Conservation (phyloP, 768 basidiomycete species). For the Leccinum subgranulosum region DNA sequence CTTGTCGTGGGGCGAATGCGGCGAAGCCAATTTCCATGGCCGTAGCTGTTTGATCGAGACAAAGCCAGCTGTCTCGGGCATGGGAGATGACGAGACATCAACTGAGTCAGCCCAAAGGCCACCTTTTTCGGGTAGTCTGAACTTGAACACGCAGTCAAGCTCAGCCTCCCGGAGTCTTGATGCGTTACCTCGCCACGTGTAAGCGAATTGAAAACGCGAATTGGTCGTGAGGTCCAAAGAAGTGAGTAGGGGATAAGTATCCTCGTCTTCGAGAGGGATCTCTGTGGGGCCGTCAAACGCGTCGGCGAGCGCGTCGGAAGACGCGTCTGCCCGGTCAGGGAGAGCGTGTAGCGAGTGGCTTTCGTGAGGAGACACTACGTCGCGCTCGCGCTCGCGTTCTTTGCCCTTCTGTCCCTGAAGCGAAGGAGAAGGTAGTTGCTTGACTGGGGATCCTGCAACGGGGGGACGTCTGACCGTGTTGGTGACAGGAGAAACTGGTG, state of each 20-base stretch:
- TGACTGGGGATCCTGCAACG: background rate
- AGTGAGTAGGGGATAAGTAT: constrained; percentile 17
- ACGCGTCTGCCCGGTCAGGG: background rate
- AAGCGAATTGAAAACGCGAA: constrained; percentile 24
- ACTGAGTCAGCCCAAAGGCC: constrained; percentile 2
- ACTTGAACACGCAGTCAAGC: constrained; percentile 3
- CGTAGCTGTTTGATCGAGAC: constrained; percentile 8
- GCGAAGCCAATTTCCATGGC: constrained; percentile 14
- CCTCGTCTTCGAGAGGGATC: constrained; percentile 16
- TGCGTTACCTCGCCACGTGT: constrained; percentile 15
- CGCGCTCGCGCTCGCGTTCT: constrained; percentile 18
- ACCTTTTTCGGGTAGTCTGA: background rate
- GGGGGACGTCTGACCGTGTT: background rate
- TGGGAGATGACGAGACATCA: background rate
- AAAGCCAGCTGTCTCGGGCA: constrained; percentile 6
- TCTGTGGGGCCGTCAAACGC: constrained; percentile 1
- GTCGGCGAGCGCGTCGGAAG: constrained; percentile 6
- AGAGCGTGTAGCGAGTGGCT: background rate
- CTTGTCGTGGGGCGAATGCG: background rate
- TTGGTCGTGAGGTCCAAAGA: constrained; percentile 16
- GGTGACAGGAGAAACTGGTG: background rate
- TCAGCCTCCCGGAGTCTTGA: constrained; percentile 10
- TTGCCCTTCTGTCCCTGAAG: constrained; percentile 20
- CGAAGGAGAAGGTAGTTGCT: background rate
- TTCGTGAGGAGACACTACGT: background rate